Evolutionary conservation across 2,329 filamentous ascomycete species (phyloP).

Genomic region (Pseudocercospora crystallina): DNA sequence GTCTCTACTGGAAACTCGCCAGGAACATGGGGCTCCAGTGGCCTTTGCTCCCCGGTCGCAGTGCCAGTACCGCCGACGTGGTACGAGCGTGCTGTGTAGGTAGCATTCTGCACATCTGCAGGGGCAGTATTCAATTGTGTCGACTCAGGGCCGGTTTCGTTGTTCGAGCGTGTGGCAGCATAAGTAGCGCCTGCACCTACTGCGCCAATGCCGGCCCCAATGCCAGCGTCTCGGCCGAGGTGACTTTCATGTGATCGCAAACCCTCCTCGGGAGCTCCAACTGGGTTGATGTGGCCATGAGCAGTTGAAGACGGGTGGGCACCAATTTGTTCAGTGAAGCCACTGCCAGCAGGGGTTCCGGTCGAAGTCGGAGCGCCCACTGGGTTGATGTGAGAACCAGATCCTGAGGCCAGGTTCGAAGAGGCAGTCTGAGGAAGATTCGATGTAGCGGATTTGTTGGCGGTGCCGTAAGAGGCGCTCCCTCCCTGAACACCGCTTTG

Average conservation of each 20-base stretch:
- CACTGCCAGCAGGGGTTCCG: neutral
- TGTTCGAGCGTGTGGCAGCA: constrained; percentile 1
- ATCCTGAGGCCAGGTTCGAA: neutral
- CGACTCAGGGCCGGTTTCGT: neutral
- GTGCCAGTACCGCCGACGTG: constrained; percentile 19
- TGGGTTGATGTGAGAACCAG: constrained; percentile 10
- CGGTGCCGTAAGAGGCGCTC: neutral
- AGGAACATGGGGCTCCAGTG: constrained; percentile 38
- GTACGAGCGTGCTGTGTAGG: constrained; percentile 27
- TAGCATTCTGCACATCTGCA: constrained; percentile 26
- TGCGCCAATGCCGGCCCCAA: constrained; percentile 6
- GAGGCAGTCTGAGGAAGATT: neutral
- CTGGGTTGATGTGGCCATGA: constrained; percentile 19
- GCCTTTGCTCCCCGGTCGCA: neutral
- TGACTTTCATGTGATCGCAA: neutral
- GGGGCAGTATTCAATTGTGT: constrained; percentile 19
- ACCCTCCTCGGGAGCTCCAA: constrained; percentile 17
- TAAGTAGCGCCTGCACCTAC: constrained; percentile 5
- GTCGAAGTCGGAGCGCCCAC: constrained; percentile 6
- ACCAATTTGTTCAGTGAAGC: constrained; percentile 2
- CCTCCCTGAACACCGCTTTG: neutral
- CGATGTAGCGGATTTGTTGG: constrained; percentile 1
- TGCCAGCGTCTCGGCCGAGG: constrained; percentile 6
- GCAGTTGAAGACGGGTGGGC: neutral
- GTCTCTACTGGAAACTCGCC: constrained; percentile 32